Percentiles rank a stretch among this genome's conserved stretches.
phyloP scores from a whole-genome alignment of 2,329 filamentous ascomycete species.

The Aspergillus calidoustus region DNA sequence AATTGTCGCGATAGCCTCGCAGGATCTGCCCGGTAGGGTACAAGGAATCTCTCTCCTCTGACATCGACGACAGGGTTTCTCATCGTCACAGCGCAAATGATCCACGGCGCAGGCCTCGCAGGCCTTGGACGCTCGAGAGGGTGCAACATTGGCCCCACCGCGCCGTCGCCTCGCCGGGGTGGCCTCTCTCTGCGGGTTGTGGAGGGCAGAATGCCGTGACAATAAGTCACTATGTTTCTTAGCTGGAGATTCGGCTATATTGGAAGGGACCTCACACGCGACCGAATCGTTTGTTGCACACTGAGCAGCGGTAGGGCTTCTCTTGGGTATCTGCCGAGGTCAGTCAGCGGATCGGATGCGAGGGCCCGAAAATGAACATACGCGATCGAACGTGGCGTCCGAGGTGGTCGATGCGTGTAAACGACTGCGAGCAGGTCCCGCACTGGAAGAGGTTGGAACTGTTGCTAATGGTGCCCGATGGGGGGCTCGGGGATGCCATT shows the following conservation, averaged over 20 bases:
- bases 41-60: constrained; percentile 28
- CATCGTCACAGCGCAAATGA: constrained; percentile 37
- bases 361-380: constrained; percentile 21
- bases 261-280: constrained; percentile 29
- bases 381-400: constrained; percentile 41
- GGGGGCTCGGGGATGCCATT: background rate
- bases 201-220: constrained; percentile 3
- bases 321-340: constrained; percentile 35
- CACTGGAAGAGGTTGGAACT: constrained; percentile 17
- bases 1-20: background rate
- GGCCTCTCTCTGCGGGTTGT: background rate
- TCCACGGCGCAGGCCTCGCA: constrained; percentile 36
- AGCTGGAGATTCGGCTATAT: background rate
- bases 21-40: background rate
- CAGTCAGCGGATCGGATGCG: background rate
- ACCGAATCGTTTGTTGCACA: constrained; percentile 37
- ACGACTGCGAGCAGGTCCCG: constrained; percentile 24
- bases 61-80: constrained; percentile 38
- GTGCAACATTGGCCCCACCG: constrained; percentile 8
- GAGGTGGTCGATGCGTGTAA: constrained; percentile 38
- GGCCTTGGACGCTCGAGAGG: constrained; percentile 30
- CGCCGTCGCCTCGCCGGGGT: background rate
- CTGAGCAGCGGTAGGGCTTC: constrained; percentile 35
- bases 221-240: constrained; percentile 27
- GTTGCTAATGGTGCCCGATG: background rate